These are phyloP conservation scores for Fusarium praegraminearum DNA, from an alignment of 2,329 filamentous ascomycete species.

Conservation along the genomic window DNA sequence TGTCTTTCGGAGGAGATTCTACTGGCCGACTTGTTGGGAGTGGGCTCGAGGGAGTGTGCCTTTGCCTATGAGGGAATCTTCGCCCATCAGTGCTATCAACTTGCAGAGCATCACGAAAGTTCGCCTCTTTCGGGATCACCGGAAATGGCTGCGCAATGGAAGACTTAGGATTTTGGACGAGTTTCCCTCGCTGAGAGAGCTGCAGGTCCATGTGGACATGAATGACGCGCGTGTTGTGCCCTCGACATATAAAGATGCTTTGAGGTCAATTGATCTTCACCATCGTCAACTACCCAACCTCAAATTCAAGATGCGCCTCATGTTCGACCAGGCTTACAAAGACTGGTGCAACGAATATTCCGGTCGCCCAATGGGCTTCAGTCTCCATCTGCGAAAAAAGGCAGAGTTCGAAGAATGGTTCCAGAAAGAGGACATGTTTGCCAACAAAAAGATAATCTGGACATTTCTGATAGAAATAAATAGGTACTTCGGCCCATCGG, in stretches of 20 bases:
- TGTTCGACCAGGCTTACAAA: neutral
- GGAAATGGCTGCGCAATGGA: slow-evolving; percentile 1
- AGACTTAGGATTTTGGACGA: slow-evolving; percentile 12
- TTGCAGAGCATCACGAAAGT: slow-evolving; percentile 7
- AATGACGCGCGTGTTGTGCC: neutral
- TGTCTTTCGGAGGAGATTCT: slow-evolving; percentile 1
- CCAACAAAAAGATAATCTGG: slow-evolving; percentile 9
- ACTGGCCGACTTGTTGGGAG: slow-evolving; percentile 3
- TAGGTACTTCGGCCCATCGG: slow-evolving; percentile 1
- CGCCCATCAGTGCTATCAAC: slow-evolving; percentile 8
- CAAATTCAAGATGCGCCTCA: neutral
- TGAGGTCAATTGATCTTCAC: neutral
- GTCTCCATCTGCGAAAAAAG: slow-evolving; percentile 24
- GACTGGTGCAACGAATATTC: slow-evolving; percentile 9
- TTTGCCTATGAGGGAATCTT: slow-evolving; percentile 5
- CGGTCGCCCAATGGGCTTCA: neutral
- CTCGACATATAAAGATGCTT: neutral
- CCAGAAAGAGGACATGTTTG: neutral
- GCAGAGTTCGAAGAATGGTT: slow-evolving; percentile 18
- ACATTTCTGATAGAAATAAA: slow-evolving; percentile 10
- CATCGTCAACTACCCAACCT: neutral
- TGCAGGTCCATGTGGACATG: slow-evolving; percentile 13
- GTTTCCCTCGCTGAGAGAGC: slow-evolving; percentile 16
- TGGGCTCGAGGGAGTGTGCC: neutral
- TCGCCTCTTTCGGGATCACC: neutral